Evolutionary conservation across 2,329 filamentous ascomycete genomes (phyloP).

Genomic region (Mollisia scopiformis): DNA sequence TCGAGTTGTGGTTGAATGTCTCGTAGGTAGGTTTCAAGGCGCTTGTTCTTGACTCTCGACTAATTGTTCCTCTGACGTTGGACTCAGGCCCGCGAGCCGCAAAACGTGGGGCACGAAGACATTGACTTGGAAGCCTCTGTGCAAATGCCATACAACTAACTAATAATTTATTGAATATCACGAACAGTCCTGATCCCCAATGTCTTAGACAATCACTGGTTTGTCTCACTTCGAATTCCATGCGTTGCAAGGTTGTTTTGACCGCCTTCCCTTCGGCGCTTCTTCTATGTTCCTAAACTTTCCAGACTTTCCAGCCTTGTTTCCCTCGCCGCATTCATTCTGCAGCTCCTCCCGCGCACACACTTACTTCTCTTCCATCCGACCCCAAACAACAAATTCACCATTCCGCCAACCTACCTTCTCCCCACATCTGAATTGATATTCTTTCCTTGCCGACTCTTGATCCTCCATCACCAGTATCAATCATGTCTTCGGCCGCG

Average conservation of each 20-base stretch:
- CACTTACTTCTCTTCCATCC: conserved; percentile 1
- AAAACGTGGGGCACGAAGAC: conserved; percentile 16
- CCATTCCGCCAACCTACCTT: neutral
- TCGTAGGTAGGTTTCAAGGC: conserved; percentile 5
- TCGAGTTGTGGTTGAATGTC: neutral
- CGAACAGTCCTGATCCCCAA: neutral
- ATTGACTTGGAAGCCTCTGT: neutral
- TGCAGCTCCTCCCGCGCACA: conserved; percentile 2
- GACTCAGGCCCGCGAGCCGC: conserved; percentile 8
- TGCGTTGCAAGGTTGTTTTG: conserved; percentile 2
- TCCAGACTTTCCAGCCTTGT: conserved; percentile 8
- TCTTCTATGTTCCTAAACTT: neutral
- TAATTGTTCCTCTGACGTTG: conserved; percentile 6
- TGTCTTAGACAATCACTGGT: neutral
- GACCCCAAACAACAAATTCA: conserved; percentile 3
- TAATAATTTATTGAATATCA: too few species aligned
- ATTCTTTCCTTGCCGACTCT: conserved; percentile 16
- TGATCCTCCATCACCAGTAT: conserved; percentile 2
- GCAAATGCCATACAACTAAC: neutral
- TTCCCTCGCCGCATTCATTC: neutral
- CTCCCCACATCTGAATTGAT: neutral
- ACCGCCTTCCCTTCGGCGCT: neutral
- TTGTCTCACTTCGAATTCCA: neutral
- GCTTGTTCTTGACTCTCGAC: neutral
- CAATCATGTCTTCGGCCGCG: conserved; percentile 29